Evolutionary conservation across 306 rosid genomes (phyloP).

Genomic region (Cucumis cinereus): DNA sequence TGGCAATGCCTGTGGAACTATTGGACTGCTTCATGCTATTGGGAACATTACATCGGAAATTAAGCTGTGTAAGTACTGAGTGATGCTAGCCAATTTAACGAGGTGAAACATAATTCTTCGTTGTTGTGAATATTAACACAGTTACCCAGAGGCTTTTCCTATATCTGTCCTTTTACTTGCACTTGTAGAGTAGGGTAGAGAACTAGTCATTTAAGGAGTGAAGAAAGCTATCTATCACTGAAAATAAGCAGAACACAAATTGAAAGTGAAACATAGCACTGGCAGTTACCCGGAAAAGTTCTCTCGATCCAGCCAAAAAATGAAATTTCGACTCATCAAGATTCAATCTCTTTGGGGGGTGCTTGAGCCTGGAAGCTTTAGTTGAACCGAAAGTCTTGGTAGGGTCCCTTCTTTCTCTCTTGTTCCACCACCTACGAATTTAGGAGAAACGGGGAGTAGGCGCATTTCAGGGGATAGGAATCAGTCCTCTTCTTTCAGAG

Average conservation of each 20-base stretch:
- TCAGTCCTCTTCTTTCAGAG: no score
- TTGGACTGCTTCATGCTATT: slow-evolving; percentile 93
- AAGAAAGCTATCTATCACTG: background rate
- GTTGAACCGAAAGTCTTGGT: no score
- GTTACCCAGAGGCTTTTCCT: background rate
- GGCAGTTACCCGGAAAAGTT: no score
- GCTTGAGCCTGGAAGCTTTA: no score
- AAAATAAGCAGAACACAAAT: background rate
- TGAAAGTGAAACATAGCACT: background rate
- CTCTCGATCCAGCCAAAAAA: no score
- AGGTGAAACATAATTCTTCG: background rate
- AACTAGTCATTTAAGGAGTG: background rate
- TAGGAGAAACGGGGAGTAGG: no score
- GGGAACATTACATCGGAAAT: slow-evolving; percentile 73
- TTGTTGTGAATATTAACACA: background rate
- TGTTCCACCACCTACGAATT: no score
- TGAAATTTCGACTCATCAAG: no score
- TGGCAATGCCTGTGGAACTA: slow-evolving; percentile 92
- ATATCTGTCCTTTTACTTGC: background rate
- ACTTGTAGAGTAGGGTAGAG: background rate
- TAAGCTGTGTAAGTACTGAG: slow-evolving; percentile 45
- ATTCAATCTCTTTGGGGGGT: no score
- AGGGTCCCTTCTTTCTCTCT: no score
- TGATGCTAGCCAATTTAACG: background rate
- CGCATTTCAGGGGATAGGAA: no score